phyloP scores from a whole-genome alignment of 73 alveolate species.

The Breviolum minutum region DNA sequence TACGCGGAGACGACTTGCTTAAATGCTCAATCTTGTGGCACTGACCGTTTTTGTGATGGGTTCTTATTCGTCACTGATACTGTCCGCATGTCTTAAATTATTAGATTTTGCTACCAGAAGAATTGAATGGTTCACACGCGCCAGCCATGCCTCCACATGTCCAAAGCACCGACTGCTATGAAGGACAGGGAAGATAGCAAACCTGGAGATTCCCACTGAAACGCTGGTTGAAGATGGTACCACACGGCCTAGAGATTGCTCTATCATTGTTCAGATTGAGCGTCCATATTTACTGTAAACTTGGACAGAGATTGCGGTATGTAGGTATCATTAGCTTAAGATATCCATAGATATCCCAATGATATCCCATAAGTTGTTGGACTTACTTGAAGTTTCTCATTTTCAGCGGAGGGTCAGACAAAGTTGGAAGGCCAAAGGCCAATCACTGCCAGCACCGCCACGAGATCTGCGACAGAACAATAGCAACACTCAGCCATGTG shows the following conservation, averaged over 20 bases:
- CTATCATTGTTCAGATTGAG: no score
- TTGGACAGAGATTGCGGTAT: no score
- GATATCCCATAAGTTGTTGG: no score
- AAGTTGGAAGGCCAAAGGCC: conserved; percentile 93
- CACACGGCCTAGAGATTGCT: neutral
- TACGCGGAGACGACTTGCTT: no score
- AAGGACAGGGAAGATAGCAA: conserved; percentile 54
- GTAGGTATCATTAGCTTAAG: no score
- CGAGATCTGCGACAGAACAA: conserved; percentile 17
- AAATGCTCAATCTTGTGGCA: no score
- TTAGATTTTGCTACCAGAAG: no score
- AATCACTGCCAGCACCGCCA: conserved; percentile 38
- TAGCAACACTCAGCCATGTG: neutral
- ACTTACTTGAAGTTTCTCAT: neutral
- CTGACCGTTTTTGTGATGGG: no score
- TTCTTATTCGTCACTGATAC: no score
- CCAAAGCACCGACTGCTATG: conserved; percentile 80
- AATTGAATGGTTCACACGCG: no score
- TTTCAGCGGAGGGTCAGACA: conserved; percentile 44
- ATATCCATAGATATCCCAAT: no score
- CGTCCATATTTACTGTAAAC: neutral
- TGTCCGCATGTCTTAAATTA: no score
- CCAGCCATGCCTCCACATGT: conserved; percentile 71
- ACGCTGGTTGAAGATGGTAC: neutral
- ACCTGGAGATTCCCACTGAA: neutral